A percentile compares a stretch with the other conserved stretches of the same genome.
Evolutionary conservation across 2,329 filamentous ascomycete species (phyloP).

Genomic region (Drechmeria coniospora): DNA sequence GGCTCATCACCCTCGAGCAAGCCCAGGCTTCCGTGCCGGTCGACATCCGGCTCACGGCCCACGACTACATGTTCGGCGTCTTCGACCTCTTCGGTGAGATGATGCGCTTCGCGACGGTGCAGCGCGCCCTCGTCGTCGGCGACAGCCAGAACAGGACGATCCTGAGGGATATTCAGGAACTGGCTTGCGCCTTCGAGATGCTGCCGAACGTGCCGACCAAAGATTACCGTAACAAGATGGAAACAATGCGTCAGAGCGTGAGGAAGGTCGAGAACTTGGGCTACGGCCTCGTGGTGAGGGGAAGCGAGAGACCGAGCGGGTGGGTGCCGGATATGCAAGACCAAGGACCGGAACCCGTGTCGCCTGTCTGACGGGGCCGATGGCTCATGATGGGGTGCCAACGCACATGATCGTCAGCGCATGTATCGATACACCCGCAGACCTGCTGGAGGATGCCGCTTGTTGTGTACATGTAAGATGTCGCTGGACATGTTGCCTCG

Average conservation of each 20-base stretch:
- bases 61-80: constrained; percentile 81
- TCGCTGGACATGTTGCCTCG: too few relatives aligned
- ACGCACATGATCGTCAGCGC: too few relatives aligned
- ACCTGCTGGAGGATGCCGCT: too few relatives aligned
- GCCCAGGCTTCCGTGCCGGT: constrained; percentile 32
- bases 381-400: neutral
- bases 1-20: constrained; percentile 53
- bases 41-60: constrained; percentile 50
- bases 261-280: constrained; percentile 85
- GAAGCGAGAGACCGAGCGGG: constrained; percentile 75
- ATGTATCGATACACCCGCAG: too few relatives aligned
- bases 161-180: constrained; percentile 62
- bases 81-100: constrained; percentile 92
- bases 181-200: constrained; percentile 63
- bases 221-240: constrained; percentile 62
- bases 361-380: constrained; percentile 9
- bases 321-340: constrained; percentile 68
- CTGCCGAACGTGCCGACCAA: constrained; percentile 43
- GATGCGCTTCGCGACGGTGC: constrained; percentile 91
- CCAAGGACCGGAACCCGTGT: constrained; percentile 15
- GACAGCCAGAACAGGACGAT: constrained; percentile 38
- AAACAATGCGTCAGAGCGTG: constrained; percentile 75
- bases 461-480: too few relatives aligned
- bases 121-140: constrained; percentile 39
- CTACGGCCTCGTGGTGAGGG: constrained; percentile 76